Percentiles rank a stretch among this genome's conserved stretches.
Conservation (phyloP, 2,329 filamentous ascomycete species). For the Talaromyces sp. region DNA sequence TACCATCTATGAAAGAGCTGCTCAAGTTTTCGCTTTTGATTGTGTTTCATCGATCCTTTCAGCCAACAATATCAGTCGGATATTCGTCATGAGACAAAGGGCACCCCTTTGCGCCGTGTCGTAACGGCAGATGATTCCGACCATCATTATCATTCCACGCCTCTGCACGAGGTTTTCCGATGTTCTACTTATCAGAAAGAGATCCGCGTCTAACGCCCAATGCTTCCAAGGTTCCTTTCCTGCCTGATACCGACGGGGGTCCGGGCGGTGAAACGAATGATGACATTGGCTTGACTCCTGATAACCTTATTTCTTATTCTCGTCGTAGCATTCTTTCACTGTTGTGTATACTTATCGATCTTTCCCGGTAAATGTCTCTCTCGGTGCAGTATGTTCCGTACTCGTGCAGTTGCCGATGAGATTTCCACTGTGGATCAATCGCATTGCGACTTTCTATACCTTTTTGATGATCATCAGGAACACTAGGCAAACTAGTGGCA, state of each 20-base stretch:
- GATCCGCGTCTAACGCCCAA: not conserved
- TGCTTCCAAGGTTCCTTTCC: not conserved
- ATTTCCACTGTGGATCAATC: not conserved
- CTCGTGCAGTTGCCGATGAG: not conserved
- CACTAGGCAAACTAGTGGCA: not conserved
- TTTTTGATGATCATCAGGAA: not conserved
- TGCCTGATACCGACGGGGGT: not conserved
- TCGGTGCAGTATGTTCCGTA: not conserved
- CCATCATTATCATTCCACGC: not conserved
- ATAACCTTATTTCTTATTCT: conserved; percentile 1
- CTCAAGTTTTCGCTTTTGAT: not conserved
- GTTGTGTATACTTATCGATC: not conserved
- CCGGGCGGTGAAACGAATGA: conserved; percentile 2
- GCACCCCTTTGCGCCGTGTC: not conserved
- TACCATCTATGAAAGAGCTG: not conserved
- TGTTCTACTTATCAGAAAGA: not conserved
- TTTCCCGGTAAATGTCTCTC: not conserved
- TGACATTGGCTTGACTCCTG: not conserved
- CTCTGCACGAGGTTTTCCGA: not conserved
- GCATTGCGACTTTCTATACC: not conserved
- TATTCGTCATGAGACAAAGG: not conserved
- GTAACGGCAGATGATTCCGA: not conserved
- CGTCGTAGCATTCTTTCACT: not conserved
- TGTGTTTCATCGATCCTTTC: no score
- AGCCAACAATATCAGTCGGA: not conserved